These are phyloP conservation scores for Hirsutella rhossiliensis DNA, from an alignment of 2,329 filamentous ascomycete species.

Conservation along the genomic window DNA sequence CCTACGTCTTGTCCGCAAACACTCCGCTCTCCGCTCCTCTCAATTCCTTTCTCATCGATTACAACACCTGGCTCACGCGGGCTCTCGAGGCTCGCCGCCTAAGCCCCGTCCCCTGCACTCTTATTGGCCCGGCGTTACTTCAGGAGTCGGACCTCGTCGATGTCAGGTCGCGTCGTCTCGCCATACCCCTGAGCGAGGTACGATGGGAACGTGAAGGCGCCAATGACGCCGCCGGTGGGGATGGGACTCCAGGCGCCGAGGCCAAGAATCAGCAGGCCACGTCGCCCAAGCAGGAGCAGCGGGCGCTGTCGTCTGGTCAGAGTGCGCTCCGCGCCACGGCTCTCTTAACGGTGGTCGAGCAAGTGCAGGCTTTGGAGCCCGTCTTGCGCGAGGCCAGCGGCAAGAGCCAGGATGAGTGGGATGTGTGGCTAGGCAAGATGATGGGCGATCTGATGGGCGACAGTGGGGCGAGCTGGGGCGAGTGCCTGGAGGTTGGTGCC, in stretches of 20 bases:
- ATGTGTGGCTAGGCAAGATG: constrained; percentile 79
- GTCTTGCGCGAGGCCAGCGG: constrained; percentile 69
- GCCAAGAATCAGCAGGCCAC: constrained; percentile 31
- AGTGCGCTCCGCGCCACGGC: constrained; percentile 65
- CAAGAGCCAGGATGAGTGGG: constrained; percentile 87
- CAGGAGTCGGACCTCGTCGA: constrained; percentile 68
- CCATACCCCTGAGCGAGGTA: constrained; percentile 75
- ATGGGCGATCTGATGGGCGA: constrained; percentile 73
- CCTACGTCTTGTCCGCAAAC: constrained; percentile 71
- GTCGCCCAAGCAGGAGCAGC: constrained; percentile 22
- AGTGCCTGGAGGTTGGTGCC: constrained; percentile 77
- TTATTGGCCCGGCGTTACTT: constrained; percentile 64
- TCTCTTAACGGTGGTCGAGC: constrained; percentile 67
- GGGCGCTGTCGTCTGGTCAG: constrained; percentile 54
- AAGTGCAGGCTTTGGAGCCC: constrained; percentile 78
- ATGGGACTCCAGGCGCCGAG: constrained; percentile 48
- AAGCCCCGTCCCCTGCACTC: constrained; percentile 64
- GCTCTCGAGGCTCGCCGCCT: constrained; percentile 62
- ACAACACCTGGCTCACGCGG: constrained; percentile 70
- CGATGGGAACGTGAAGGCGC: constrained; percentile 76
- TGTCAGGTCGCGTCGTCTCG: constrained; percentile 62
- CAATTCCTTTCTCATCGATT: constrained; percentile 72
- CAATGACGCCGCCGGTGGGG: constrained; percentile 48
- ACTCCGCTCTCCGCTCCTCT: constrained; percentile 71
- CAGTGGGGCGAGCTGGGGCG: constrained; percentile 66